Percentiles rank a stretch among this genome's conserved stretches.
phyloP scores from a whole-genome alignment of 140 eudicot species.

The Erigeron philadelphicus region DNA sequence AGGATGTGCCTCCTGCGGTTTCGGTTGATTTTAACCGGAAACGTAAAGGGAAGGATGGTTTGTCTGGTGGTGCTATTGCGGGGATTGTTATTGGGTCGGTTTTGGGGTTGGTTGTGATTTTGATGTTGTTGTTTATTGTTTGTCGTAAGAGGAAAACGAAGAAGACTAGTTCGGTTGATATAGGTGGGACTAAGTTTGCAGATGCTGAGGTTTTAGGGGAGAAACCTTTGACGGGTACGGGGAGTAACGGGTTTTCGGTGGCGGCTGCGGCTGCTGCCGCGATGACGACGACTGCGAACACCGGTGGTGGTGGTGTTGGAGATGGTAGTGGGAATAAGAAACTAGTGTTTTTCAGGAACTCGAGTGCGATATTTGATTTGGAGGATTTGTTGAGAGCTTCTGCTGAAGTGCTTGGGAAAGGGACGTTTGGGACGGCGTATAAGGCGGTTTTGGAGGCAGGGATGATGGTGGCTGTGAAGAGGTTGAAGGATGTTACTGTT shows the following conservation, averaged over 20 bases:
- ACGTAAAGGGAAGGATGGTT: constrained; percentile 31
- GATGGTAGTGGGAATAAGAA: constrained; percentile 41
- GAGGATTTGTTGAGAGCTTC: constrained; percentile 87
- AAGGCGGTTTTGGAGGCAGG: constrained; percentile 85
- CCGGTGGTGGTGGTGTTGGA: constrained; percentile 22
- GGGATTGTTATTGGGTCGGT: constrained; percentile 80
- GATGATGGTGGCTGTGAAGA: constrained; percentile 73
- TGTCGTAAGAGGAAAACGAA: constrained; percentile 48
- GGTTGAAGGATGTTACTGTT: constrained; percentile 75
- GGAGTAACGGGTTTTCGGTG: constrained; percentile 49
- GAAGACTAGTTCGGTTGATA: constrained; percentile 48
- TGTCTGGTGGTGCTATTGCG: constrained; percentile 84
- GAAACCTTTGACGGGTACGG: constrained; percentile 37
- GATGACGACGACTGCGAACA: constrained; percentile 31
- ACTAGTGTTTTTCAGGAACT: constrained; percentile 61
- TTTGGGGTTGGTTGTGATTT: constrained; percentile 40
- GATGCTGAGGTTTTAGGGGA: constrained; percentile 44
- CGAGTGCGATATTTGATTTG: constrained; percentile 51
- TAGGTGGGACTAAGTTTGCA: constrained; percentile 39
- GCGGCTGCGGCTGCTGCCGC: constrained; percentile 67
- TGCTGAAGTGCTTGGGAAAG: constrained; percentile 85
- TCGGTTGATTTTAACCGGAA: constrained; percentile 21
- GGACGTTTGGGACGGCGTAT: constrained; percentile 80
- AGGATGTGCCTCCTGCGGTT: constrained; percentile 27
- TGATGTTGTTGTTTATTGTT: constrained; percentile 36